These are phyloP conservation scores for Uncinocarpus reesii DNA, from an alignment of 2,329 filamentous ascomycete species.

Conservation along the genomic window DNA sequence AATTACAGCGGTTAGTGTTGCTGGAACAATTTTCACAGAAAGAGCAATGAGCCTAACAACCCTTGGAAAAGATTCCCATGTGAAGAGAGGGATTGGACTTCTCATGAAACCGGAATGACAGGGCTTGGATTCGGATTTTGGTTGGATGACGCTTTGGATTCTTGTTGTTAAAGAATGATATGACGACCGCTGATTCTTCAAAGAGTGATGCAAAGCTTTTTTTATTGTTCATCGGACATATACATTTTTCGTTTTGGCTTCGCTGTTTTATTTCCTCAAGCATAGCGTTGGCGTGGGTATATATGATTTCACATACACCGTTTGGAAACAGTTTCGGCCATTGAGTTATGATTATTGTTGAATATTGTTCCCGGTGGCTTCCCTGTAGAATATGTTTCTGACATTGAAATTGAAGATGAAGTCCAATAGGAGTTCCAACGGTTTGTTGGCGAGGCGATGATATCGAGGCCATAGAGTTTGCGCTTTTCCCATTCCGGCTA, in stretches of 20 bases:
- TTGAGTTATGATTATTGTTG: too few relatives aligned
- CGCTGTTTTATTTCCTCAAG: slow-evolving; percentile 5
- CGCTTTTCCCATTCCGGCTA: slow-evolving; percentile 14
- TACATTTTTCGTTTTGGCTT: not conserved
- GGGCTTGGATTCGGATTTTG: slow-evolving; percentile 3
- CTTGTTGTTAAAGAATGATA: slow-evolving; percentile 11
- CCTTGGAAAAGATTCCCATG: not conserved
- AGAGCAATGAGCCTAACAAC: not conserved
- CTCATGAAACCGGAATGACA: not conserved
- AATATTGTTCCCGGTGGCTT: too few relatives aligned
- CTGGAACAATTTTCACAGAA: not conserved
- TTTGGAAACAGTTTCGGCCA: not conserved
- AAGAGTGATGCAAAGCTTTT: slow-evolving; percentile 17
- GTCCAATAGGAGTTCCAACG: too few relatives aligned
- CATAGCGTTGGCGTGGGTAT: slow-evolving; percentile 15
- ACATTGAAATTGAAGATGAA: too few relatives aligned
- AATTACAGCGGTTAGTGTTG: not conserved
- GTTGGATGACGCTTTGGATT: slow-evolving; percentile 6
- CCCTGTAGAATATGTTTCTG: too few relatives aligned
- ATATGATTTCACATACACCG: not conserved
- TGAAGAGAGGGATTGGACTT: not conserved
- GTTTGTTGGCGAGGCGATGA: too few relatives aligned
- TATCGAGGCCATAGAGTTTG: too few relatives aligned
- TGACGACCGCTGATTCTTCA: slow-evolving; percentile 6
- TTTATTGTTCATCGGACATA: slow-evolving; percentile 7